Evolutionary conservation across 345 rosid species (phyloP), one percentile per base, ranked within the genome.

Genomic region (Gossypium thurberi): DNA sequence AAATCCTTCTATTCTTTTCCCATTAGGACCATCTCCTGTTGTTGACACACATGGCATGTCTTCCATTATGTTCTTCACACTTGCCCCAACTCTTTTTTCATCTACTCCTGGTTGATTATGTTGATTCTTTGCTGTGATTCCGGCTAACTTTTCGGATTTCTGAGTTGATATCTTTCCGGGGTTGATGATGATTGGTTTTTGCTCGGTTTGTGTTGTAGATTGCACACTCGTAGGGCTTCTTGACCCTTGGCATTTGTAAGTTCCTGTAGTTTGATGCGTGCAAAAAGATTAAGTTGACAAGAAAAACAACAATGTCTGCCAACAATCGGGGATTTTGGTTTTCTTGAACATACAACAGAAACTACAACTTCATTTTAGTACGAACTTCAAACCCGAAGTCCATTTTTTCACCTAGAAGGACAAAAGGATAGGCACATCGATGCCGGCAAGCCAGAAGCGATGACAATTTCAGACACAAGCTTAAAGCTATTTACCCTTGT

Each of bases 1-100:
- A 70, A 91, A 91, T 11, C 98, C 98, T 51, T 94, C 90, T 21
- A 91, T 83, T 81, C 90, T 84, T 76, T 79, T 89, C 66, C 96
- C 93, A 4, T 85, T 81, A 0, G 94, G 92, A 65, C 96, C 96
- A 58, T 90, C 87, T 7, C 96, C 96, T 81, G 68, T 84, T 0
- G 97, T 87, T 1, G 94, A 88, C 72, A 94, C 97, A 56, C 90
- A 80, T 1, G 98, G 97, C 98, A 94, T 91, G n/a, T 88, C 90
- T 77, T 86, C 89, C 69, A 87, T 62, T 2, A 90, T 82, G 75
- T 81, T 84, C 25, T 80, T 76, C 42, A n/a, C 51, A 9, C 13
- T 56, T n/a, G 57, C 84, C 77, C 78, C 77, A 0, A 71, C 76
- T 68, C 72, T 75, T 1, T 77, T 79, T 20, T 40, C 10, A 7